Percentiles rank a stretch among this genome's conserved stretches.
Evolutionary conservation across 176 grass and related monocot genomes (phyloP).

Genomic region (Eleusine indica): DNA sequence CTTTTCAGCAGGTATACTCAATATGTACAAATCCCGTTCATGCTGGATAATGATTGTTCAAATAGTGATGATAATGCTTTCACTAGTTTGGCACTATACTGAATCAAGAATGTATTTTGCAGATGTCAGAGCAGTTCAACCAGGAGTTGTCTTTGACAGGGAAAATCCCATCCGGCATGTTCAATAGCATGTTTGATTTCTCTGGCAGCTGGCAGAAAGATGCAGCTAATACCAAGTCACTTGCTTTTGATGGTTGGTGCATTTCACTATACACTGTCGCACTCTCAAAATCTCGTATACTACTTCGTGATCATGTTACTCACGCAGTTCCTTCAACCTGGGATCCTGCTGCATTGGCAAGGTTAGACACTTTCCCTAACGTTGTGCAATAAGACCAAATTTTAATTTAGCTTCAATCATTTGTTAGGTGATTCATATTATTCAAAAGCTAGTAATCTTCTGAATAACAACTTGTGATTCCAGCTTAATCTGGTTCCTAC

Average conservation of each 20-base stretch:
- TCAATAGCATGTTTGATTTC: conserved; percentile 94
- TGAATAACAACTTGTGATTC: background rate
- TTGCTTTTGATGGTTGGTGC: conserved; percentile 92
- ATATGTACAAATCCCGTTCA: background rate
- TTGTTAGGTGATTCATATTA: background rate
- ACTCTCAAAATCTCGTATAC: conserved; percentile 75
- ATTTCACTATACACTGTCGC: conserved; percentile 87
- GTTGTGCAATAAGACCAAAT: background rate
- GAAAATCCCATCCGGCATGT: conserved; percentile 89
- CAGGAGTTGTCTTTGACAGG: conserved; percentile 83
- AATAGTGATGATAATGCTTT: background rate
- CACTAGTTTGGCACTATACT: background rate
- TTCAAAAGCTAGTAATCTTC: background rate
- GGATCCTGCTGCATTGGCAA: conserved; percentile 90
- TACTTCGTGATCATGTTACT: conserved; percentile 77
- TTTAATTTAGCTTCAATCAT: background rate
- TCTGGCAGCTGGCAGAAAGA: conserved; percentile 93
- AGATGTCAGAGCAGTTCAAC: conserved; percentile 99
- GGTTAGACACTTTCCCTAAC: conserved; percentile 37
- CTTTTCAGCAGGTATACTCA: conserved; percentile 84
- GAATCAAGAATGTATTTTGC: conserved; percentile 36
- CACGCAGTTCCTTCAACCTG: conserved; percentile 91
- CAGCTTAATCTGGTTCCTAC: background rate
- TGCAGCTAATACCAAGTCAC: conserved; percentile 78
- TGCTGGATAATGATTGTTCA: background rate